Percentiles rank a stretch among this genome's conserved stretches.
phyloP scores from a whole-genome alignment of 495 filamentous ascomycete genomes.

The Trichoderma gamsii region DNA sequence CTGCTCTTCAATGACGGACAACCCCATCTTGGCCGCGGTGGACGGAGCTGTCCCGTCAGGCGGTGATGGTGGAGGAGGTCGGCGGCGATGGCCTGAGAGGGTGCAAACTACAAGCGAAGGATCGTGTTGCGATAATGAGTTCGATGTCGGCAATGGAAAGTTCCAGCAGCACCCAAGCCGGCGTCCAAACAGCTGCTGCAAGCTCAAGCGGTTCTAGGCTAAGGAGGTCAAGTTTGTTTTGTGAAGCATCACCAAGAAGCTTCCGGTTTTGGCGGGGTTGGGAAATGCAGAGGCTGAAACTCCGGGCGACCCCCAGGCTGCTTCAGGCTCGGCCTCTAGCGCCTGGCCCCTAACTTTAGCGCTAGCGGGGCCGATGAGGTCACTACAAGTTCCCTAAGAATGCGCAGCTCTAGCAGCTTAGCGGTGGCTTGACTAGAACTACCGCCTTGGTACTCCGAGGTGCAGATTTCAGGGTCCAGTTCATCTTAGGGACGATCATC shows the following conservation, averaged over 20 bases:
- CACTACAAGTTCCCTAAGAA: not conserved
- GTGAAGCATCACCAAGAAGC: slow-evolving; percentile 12
- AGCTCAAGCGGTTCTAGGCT: not conserved
- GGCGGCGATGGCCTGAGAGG: not conserved
- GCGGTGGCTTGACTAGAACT: not conserved
- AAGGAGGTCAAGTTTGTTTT: slow-evolving; percentile 6
- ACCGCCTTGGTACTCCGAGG: no score
- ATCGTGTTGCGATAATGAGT: not conserved
- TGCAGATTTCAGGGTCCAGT: not conserved
- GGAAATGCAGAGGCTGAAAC: slow-evolving; percentile 4
- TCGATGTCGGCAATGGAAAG: not conserved
- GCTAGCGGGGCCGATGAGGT: slow-evolving; percentile 13
- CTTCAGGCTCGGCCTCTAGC: not conserved
- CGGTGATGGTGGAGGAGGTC: not conserved
- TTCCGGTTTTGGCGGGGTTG: slow-evolving; percentile 13
- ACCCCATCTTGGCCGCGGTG: slow-evolving; percentile 19
- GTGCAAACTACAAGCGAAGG: not conserved
- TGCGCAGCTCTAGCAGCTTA: not conserved
- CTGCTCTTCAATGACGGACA: slow-evolving; percentile 34
- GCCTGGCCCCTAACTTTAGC: slow-evolving; percentile 13
- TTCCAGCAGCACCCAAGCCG: not conserved
- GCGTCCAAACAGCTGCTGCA: not conserved
- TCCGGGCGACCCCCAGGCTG: not conserved
- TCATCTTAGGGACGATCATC: no score
- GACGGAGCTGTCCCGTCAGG: slow-evolving; percentile 6